Base-by-base conservation (phyloP, 805 yeast species). In the Pichia deserticola region DNA sequence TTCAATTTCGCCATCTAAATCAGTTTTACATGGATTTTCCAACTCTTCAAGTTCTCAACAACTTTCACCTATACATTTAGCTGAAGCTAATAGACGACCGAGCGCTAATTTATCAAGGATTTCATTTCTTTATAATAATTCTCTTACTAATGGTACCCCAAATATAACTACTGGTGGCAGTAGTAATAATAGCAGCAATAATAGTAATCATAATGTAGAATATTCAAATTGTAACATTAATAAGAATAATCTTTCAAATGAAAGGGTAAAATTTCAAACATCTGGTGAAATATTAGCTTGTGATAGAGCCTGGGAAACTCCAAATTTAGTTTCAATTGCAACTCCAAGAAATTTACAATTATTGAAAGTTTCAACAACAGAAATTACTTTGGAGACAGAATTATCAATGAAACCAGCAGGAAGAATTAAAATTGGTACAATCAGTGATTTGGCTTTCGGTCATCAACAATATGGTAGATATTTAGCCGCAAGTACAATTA, bases 91-190 rank as follows among this genome's bases (percentile, higher is more conserved):
- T 30, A 53, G 69, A 40, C 54, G 64, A 29, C 58, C 63, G 4
- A 62, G 68, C 48, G 68, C 68, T 3, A 58, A 55, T 36, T 63
- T 78, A 51, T 78, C 84, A 5, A 69, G 81, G 42, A 73, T 80
- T 62, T 84, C 85, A 0, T 79, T 77, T 67, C 76, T 78, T 56
- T 77, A 79, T 36, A 80, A 80, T 61, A 20, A 59, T 55, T 40
- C 57, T 37, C n/a, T 44, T 20, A 9, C 13, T 1, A 33, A 28
- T 38, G 47, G 29, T 32, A 52, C 49, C n/a, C 50, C 51, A 36
- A 51, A 42, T 44, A 46, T 39, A 27, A 44, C 59, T 27, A 34
- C 53, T n/a, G 33, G 36, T 15, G 45, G 44, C 20, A 28, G 35
- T 30, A 43, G 40, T 20, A 13, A 28, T 30, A 43, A 33, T 30